phyloP scores from a whole-genome alignment of 2,329 filamentous ascomycete species.

The Mollisia scopiformis region DNA sequence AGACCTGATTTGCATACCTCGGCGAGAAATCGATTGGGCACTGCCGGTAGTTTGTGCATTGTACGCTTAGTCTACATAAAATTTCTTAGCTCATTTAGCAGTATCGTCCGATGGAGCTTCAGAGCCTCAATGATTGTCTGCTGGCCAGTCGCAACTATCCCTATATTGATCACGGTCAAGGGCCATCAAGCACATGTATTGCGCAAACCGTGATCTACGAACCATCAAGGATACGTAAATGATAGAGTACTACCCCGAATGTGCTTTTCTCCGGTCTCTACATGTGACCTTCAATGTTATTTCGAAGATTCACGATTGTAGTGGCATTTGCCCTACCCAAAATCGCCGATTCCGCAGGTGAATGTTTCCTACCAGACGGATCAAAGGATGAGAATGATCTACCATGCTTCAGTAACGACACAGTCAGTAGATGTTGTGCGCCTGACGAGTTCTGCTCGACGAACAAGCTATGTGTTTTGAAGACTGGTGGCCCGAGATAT shows the following conservation, averaged over 20 bases:
- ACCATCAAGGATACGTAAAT: neutral
- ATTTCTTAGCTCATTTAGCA: too few species aligned
- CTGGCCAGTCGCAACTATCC: neutral
- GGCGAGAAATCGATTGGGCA: neutral
- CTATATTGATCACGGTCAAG: neutral
- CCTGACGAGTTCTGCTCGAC: slow-evolving; percentile 20
- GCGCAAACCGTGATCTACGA: neutral
- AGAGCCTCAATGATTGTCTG: neutral
- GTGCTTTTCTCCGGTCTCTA: neutral
- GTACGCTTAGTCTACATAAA: neutral
- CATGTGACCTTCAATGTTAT: slow-evolving; percentile 14
- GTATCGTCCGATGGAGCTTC: neutral
- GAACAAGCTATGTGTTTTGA: slow-evolving; percentile 22
- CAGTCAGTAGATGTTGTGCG: slow-evolving; percentile 20
- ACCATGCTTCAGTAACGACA: slow-evolving; percentile 18
- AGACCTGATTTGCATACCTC: neutral
- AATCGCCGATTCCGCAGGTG: neutral
- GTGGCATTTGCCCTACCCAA: slow-evolving; percentile 11
- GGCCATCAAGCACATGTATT: neutral
- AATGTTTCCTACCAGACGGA: slow-evolving; percentile 19
- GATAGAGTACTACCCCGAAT: neutral
- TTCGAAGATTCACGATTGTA: slow-evolving; percentile 6
- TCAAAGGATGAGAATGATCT: slow-evolving; percentile 12
- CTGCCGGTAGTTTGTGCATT: neutral
- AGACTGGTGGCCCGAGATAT: slow-evolving; percentile 8